These are phyloP conservation scores for Phylloporus sp. DNA, from an alignment of 768 basidiomycete species.

Conservation along the genomic window DNA sequence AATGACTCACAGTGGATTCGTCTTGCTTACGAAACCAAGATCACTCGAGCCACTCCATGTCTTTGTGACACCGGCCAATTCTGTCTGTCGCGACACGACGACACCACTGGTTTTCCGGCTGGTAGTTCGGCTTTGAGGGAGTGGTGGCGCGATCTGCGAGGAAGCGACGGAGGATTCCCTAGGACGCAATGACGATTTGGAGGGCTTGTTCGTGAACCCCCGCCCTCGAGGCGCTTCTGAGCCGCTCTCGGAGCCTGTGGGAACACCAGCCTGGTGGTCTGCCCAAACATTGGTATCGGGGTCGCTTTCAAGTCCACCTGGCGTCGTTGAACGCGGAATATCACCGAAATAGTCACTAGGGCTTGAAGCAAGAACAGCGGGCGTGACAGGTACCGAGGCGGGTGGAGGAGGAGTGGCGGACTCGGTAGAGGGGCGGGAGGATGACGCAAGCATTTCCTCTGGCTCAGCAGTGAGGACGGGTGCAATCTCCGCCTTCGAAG, in stretches of 20 bases:
- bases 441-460: constrained; percentile 30
- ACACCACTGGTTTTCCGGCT: constrained; percentile 27
- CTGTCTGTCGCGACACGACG: constrained; percentile 26
- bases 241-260: constrained; percentile 16
- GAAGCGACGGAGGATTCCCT: constrained; percentile 25
- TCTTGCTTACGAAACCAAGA: constrained; percentile 17
- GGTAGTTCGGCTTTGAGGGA: constrained; percentile 18
- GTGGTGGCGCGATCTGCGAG: constrained; percentile 17
- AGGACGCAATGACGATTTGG: constrained; percentile 24
- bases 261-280: constrained; percentile 9
- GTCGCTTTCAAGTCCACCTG: constrained; percentile 19
- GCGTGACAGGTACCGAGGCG: constrained; percentile 22
- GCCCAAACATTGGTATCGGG: constrained; percentile 28
- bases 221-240: constrained; percentile 22
- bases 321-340: constrained; percentile 26
- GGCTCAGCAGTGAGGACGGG: constrained; percentile 49
- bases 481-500: constrained; percentile 38
- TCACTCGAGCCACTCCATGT: constrained; percentile 30
- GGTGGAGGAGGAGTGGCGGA: constrained; percentile 15
- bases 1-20: constrained; percentile 18
- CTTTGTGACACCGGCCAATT: constrained; percentile 29
- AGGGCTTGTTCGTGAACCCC: constrained; percentile 12
- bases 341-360: constrained; percentile 21
- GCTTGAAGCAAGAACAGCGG: constrained; percentile 11
- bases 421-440: constrained; percentile 17